phyloP scores from a whole-genome alignment of 306 rosid species.

The Medicago arabica region DNA sequence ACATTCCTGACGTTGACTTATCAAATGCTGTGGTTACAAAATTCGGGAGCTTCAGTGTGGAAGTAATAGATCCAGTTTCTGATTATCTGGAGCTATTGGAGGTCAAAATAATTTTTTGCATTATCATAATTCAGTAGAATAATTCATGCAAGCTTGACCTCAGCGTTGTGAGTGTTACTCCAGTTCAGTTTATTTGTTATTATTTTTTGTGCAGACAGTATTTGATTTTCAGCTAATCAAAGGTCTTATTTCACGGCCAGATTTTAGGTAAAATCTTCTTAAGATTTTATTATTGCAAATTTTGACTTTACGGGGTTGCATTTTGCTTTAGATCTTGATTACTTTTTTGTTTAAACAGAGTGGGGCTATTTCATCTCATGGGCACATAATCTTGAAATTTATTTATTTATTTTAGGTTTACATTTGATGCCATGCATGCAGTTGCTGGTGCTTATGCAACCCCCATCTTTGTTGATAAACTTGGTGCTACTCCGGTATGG shows the following conservation, averaged over 20 bases:
- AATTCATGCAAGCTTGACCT: conserved; percentile 35
- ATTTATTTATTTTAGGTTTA: conserved; percentile 59
- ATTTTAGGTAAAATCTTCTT: conserved; percentile 69
- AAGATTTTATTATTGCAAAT: conserved; percentile 16
- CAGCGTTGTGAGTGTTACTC: conserved; percentile 33
- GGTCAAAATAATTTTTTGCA: conserved; percentile 56
- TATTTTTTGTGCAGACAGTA: conserved; percentile 66
- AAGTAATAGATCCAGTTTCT: conserved; percentile 90
- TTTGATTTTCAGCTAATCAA: conserved; percentile 87
- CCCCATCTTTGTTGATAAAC: conserved; percentile 93
- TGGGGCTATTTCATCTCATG: background rate
- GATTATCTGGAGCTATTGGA: conserved; percentile 91
- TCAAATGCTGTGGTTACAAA: conserved; percentile 73
- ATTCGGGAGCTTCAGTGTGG: conserved; percentile 79
- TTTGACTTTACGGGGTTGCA: conserved; percentile 20
- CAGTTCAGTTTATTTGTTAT: conserved; percentile 19
- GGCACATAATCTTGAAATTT: conserved; percentile 32
- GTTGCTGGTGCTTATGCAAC: conserved; percentile 96
- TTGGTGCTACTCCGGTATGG: conserved; percentile 80
- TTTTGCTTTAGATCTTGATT: conserved; percentile 29
- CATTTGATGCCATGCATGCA: conserved; percentile 98
- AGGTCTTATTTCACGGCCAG: conserved; percentile 73
- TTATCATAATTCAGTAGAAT: conserved; percentile 34
- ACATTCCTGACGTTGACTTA: conserved; percentile 88
- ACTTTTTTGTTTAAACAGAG: background rate